Evolutionary conservation across 306 rosid genomes (phyloP).

Genomic region (Cicer arietinum): DNA sequence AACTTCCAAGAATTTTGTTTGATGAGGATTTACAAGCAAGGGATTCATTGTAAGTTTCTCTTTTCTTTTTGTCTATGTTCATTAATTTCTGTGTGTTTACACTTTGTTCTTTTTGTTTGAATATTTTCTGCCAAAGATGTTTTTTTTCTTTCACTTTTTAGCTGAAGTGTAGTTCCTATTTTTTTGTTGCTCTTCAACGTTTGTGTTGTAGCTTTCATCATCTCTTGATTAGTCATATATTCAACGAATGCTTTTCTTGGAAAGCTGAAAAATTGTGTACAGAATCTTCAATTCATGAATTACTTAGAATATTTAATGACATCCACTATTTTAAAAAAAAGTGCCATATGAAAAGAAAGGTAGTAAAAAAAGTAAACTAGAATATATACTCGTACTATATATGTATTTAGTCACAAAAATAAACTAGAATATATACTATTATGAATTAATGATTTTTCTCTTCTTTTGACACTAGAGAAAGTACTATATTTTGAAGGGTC

Average conservation of each 20-base stretch:
- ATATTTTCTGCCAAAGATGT: not conserved
- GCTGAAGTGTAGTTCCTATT: not conserved
- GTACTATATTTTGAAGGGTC: constrained; percentile 9
- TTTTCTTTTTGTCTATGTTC: not conserved
- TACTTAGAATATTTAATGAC: constrained; percentile 51
- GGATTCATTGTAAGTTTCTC: constrained; percentile 69
- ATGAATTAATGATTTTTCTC: constrained; percentile 28
- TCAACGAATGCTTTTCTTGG: constrained; percentile 8
- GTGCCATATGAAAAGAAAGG: constrained; percentile 37
- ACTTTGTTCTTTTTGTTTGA: not conserved
- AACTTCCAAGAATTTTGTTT: constrained; percentile 68
- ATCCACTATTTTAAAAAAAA: constrained; percentile 52
- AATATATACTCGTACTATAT: constrained; percentile 30
- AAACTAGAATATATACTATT: constrained; percentile 39
- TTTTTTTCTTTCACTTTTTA: not conserved
- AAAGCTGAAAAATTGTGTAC: constrained; percentile 18
- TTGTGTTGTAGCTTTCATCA: not conserved
- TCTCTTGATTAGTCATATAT: not conserved
- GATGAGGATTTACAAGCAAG: constrained; percentile 70
- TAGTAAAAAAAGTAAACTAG: constrained; percentile 35
- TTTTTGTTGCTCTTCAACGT: not conserved
- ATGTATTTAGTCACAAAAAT: not conserved
- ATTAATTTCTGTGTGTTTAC: not conserved
- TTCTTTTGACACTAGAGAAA: constrained; percentile 21
- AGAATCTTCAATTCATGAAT: constrained; percentile 35